Percentiles rank a stretch among this genome's conserved stretches.
phyloP scores from a whole-genome alignment of 768 basidiomycete species.

The Hygrocybe punicea region DNA sequence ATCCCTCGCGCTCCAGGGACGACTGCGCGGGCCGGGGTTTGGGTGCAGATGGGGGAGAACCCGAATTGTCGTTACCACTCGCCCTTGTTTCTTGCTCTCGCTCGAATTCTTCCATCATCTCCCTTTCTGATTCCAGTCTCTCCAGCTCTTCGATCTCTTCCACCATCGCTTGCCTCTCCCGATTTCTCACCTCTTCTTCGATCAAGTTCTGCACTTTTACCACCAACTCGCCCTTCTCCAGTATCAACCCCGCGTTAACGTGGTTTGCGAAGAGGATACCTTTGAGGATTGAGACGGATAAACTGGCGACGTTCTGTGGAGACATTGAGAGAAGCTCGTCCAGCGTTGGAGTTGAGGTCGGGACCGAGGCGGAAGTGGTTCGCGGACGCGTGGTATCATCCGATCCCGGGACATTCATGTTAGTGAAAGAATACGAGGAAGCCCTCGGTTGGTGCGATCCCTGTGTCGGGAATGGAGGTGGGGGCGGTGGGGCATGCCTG shows the following conservation, averaged over 20 bases:
- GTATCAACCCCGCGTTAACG: constrained; percentile 67
- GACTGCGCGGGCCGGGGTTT: constrained; percentile 40
- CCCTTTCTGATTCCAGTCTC: constrained; percentile 25
- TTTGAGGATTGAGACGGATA: constrained; percentile 75
- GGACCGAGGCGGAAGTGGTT: constrained; percentile 36
- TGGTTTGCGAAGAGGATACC: constrained; percentile 77
- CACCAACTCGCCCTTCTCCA: constrained; percentile 89
- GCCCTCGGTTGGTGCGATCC: constrained; percentile 1
- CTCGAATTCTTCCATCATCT: constrained; percentile 22
- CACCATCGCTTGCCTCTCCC: constrained; percentile 42
- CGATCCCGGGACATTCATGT: constrained; percentile 1
- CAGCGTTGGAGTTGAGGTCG: constrained; percentile 54
- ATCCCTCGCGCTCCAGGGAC: constrained; percentile 61
- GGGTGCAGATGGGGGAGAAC: constrained; percentile 34
- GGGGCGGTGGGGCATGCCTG: constrained; percentile 19
- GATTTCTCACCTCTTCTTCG: constrained; percentile 57
- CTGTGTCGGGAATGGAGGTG: constrained; percentile 22
- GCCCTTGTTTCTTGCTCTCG: constrained; percentile 13
- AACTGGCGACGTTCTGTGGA: constrained; percentile 48
- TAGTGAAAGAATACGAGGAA: constrained; percentile 5
- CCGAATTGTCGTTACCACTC: constrained; percentile 20
- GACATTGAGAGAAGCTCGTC: constrained; percentile 65
- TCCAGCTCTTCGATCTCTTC: constrained; percentile 34
- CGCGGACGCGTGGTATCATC: constrained; percentile 39
- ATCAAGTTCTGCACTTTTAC: constrained; percentile 61